Evolutionary conservation across 345 rosid genomes (phyloP).

Genomic region (Salix exigua): DNA sequence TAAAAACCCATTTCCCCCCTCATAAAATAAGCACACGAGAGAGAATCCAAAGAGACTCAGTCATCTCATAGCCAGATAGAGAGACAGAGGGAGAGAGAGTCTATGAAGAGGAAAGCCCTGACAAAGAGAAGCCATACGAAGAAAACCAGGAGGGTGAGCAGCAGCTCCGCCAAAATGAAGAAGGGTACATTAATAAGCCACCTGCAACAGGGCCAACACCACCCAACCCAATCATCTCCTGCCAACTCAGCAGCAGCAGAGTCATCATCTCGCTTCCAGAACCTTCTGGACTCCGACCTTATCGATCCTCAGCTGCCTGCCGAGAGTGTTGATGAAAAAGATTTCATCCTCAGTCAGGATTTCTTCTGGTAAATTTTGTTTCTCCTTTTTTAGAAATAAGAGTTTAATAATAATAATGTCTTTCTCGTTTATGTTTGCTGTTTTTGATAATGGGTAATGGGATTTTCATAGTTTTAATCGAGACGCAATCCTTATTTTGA

Average conservation of each 20-base stretch:
- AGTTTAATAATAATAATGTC: not conserved
- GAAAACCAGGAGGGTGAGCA: constrained; percentile 8
- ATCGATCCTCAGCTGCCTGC: constrained; percentile 21
- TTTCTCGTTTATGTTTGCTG: not conserved
- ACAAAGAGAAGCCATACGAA: constrained; percentile 21
- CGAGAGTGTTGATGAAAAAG: constrained; percentile 43
- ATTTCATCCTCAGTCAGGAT: constrained; percentile 89
- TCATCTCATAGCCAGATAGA: not conserved
- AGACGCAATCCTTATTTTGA: not conserved
- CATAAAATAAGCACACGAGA: not conserved
- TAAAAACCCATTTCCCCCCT: not conserved
- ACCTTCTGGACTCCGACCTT: constrained; percentile 43
- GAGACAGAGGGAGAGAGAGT: not conserved
- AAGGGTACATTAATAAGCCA: constrained; percentile 45
- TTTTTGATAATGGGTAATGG: not conserved
- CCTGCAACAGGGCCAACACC: constrained; percentile 33
- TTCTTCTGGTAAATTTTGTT: constrained; percentile 65
- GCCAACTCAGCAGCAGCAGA: not conserved
- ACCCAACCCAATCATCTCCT: constrained; percentile 29
- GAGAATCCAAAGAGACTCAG: not conserved
- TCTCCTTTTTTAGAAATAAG: not conserved
- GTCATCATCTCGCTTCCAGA: constrained; percentile 34
- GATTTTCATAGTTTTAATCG: no score
- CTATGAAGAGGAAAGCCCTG: constrained; percentile 43
- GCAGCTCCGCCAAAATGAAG: constrained; percentile 41